These are phyloP conservation scores for Mortierella sp. DNA, from an alignment of 371 early-diverging fungal species.

Conservation along the genomic window DNA sequence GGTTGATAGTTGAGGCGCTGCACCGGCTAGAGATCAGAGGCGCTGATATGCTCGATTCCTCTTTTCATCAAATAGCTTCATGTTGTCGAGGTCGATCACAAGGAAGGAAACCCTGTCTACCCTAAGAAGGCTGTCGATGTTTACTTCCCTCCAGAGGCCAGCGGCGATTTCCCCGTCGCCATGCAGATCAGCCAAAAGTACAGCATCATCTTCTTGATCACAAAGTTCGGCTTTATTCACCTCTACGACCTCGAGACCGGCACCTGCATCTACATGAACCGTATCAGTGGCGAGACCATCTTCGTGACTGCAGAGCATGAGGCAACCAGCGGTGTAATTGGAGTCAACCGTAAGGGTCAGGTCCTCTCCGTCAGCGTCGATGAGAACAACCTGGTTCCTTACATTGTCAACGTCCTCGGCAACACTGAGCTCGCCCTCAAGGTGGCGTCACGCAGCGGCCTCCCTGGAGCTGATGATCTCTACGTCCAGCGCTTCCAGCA, in stretches of 20 bases:
- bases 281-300: conserved; percentile 96
- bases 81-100: conserved; percentile 97
- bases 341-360: conserved; percentile 97
- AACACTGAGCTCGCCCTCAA: conserved; percentile 93
- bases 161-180: conserved; percentile 95
- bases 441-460: conserved; percentile 89
- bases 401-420: conserved; percentile 86
- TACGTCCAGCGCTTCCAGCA: conserved; percentile 91
- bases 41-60: neutral
- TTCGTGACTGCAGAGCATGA: conserved; percentile 97
- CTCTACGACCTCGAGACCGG: conserved; percentile 96
- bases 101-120: conserved; percentile 91
- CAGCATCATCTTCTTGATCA: conserved; percentile 93
- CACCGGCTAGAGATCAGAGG: neutral
- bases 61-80: conserved; percentile 75
- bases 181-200: conserved; percentile 96
- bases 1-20: neutral
- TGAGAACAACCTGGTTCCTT: conserved; percentile 90
- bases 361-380: conserved; percentile 95
- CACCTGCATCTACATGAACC: conserved; percentile 95
- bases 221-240: conserved; percentile 97
- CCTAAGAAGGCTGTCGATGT: conserved; percentile 94
- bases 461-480: conserved; percentile 97
- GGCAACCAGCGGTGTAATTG: conserved; percentile 89
- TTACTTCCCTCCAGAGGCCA: conserved; percentile 96